Base-by-base conservation (phyloP, 192 early-diverging fungal genomes). In the Allomyces javanicus region DNA sequence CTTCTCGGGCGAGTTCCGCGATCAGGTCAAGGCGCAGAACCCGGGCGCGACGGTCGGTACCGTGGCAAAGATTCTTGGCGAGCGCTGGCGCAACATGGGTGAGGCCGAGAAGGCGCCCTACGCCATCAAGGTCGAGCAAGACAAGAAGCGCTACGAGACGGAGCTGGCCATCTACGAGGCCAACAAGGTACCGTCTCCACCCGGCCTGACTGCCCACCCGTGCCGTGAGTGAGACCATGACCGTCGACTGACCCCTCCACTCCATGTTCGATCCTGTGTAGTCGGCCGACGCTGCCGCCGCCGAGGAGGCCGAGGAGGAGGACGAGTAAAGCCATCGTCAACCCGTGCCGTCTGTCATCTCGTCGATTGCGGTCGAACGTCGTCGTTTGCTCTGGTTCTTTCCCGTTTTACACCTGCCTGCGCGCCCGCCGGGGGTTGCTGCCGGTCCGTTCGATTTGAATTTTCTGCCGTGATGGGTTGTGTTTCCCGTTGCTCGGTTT, bases 1-100 rank as follows among this genome's bases (percentile, higher is more conserved):
- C 76, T 96, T 89, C 77, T 88, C 88, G 27, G 80, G 90, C 75
- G 91, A 84, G 67, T 86, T 84, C 77, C 81, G 93, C 63, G 67
- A 83, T 43, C 73, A 76, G 25, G 87, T 93, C 61, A 85, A 88
- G 81, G 82, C 83, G 61, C 81, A 88, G 62, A 89, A 92, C 85
- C 89, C 90, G 55, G 77, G 83, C 1, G 85, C 78, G 44, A 76
- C 73, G 61, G 87, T 88, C 69, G 84, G 84, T 67, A 64, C 81
- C 24, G 75, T 89, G 62, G 89, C 87, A 70, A 84, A 82, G 75
- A 66, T 86, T 25, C 80, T 91, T 23, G 89, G 89, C 44, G 78
- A 76, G 62, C 76, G 73, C 71, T 91, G 89, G 89, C 83, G 81
- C 70, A 67, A 69, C 26, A 70, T 83, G 70, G 67, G 62, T 63